Conservation (phyloP, 768 basidiomycete genomes). For the Tulasnella sp. region DNA sequence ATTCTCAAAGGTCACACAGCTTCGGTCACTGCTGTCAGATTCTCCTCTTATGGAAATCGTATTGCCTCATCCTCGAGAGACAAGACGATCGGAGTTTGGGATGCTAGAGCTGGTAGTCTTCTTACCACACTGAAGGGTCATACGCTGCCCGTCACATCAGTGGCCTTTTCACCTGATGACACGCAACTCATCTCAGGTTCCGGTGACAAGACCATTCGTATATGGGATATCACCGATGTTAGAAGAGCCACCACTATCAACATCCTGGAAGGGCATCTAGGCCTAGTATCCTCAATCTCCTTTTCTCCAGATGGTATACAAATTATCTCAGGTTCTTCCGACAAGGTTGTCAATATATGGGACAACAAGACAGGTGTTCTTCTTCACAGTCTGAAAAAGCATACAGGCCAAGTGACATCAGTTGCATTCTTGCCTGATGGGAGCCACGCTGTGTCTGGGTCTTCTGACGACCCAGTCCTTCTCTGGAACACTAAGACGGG, state of each 20-base stretch:
- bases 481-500: conserved; percentile 9
- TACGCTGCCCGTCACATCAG: not conserved
- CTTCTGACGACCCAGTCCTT: conserved; percentile 3
- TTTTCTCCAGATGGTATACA: not conserved
- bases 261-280: not conserved
- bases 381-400: not conserved
- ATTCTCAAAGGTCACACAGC: not conserved
- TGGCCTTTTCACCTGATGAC: conserved; percentile 13
- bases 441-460: conserved; percentile 2
- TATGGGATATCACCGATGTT: not conserved
- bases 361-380: not conserved
- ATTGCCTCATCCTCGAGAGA: not conserved
- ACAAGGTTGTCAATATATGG: not conserved
- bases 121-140: conserved; percentile 4
- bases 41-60: not conserved
- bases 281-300: not conserved
- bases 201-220: conserved; percentile 3
- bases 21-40: not conserved
- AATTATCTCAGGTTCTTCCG: not conserved
- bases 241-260: not conserved
- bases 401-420: conserved; percentile 1
- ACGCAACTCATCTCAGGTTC: conserved; percentile 5
- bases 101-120: not conserved
- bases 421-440: conserved; percentile 12
- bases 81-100: not conserved